These are phyloP conservation scores for Penstemon newberryi DNA, from an alignment of 257 asterid genomes.

Conservation along the genomic window DNA sequence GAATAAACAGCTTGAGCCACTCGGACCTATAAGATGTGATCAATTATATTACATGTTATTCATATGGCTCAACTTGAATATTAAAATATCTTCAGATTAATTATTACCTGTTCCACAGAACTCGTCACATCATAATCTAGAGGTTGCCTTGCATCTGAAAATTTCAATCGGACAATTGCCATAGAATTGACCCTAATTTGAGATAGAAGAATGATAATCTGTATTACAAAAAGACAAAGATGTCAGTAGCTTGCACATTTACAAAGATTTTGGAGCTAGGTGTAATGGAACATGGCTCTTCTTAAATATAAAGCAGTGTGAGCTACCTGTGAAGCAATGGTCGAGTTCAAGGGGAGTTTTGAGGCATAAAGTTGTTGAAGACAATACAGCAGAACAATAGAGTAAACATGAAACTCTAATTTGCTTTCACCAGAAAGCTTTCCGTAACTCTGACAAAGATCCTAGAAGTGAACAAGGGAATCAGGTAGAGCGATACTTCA, in stretches of 20 bases:
- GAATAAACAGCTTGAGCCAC: constrained; percentile 92
- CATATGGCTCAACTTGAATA: constrained; percentile 15
- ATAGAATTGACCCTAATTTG: constrained; percentile 86
- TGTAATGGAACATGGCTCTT: constrained; percentile 6
- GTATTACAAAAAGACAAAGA: constrained; percentile 31
- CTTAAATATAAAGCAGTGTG: constrained; percentile 14
- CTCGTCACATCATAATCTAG: constrained; percentile 49
- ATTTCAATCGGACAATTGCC: constrained; percentile 75
- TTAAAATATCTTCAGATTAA: constrained; percentile 18
- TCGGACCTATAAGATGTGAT: constrained; percentile 54
- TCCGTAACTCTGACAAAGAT: constrained; percentile 80
- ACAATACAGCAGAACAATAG: constrained; percentile 66
- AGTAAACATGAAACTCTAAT: constrained; percentile 79
- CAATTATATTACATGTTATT: constrained; percentile 19
- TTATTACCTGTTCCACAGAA: constrained; percentile 68
- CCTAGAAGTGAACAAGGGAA: constrained; percentile 45
- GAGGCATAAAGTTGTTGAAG: constrained; percentile 57
- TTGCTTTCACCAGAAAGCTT: constrained; percentile 66
- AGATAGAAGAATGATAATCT: constrained; percentile 69
- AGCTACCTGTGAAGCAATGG: constrained; percentile 60
- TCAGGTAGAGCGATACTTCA: constrained; percentile 31
- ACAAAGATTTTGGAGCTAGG: not conserved
- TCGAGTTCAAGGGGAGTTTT: constrained; percentile 53
- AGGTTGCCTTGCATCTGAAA: constrained; percentile 48
- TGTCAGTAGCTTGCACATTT: not conserved